Conservation (phyloP, 2,329 filamentous ascomycete species). For the Trichophyton verrucosum region DNA sequence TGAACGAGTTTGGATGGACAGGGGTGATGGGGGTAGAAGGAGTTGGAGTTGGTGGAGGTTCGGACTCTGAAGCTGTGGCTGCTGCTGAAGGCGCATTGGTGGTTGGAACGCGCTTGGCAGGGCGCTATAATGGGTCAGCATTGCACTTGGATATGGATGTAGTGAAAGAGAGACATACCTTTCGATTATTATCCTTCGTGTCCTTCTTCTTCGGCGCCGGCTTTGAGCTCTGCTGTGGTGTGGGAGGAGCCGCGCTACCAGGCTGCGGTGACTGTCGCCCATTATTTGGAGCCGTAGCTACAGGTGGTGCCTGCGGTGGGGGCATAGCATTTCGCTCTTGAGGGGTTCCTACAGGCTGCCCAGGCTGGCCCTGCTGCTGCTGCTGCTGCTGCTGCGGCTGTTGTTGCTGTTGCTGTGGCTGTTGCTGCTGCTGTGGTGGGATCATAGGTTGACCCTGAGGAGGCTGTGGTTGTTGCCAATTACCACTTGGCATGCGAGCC, state of each 20-base stretch:
- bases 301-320: conserved; percentile 36
- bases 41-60: conserved; percentile 37
- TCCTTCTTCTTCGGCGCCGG: conserved; percentile 50
- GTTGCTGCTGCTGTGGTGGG: conserved; percentile 19
- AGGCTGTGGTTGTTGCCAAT: conserved; percentile 26
- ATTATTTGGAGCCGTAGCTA: conserved; percentile 24
- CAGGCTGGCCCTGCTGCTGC: conserved; percentile 28
- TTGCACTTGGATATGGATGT: conserved; percentile 6
- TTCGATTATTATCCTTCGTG: conserved; percentile 38
- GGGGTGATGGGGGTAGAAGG: conserved; percentile 39
- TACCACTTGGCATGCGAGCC: conserved; percentile 28
- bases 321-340: conserved; percentile 45
- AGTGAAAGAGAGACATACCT: conserved; percentile 28
- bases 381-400: conserved; percentile 29
- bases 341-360: conserved; percentile 42
- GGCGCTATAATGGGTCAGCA: conserved; percentile 24
- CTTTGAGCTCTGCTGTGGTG: conserved; percentile 48
- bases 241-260: conserved; percentile 43
- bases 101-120: conserved; percentile 32
- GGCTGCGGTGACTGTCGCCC: conserved; percentile 35
- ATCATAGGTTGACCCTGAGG: conserved; percentile 36
- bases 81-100: conserved; percentile 29
- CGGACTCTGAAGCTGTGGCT: conserved; percentile 34
- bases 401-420: conserved; percentile 29
- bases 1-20: conserved; percentile 35